Base-by-base conservation (phyloP, 1,284 basidiomycete genomes). In the Sphagnurus paluster region DNA sequence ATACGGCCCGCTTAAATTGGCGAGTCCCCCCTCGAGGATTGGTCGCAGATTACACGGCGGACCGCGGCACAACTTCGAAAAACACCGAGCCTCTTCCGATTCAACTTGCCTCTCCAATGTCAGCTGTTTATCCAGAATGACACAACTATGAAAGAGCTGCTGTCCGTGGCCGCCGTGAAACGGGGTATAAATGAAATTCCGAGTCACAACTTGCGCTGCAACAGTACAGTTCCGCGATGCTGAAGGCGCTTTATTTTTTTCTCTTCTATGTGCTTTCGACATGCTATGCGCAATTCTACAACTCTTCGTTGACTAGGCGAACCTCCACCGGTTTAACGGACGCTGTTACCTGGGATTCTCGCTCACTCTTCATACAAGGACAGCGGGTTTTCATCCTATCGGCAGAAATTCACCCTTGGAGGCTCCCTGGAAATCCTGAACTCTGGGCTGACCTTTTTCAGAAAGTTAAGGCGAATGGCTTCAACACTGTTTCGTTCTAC, bases 371-470 rank as follows among this genome's bases (percentile, higher is more conserved):
- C 48, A 70, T 80, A 34, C 59, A 69, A 6, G 76, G 73, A 4
- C 75, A 79, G 52, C 63, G 77, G 5, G 56, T 72, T 8, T 79
- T 79, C 60, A 67, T 80, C 35, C 64, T 76, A 11, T 74, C 73
- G 10, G 76, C 72, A 16, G 76, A 78, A 55, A 56, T 75, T 41
- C 75, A 76, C 50, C 74, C 75, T 4, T 76, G 74, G 74, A 62
- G 74, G 42, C 51, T 71, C 1, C 74, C 75, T 5, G 72, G 69
- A 4, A 68, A 75, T 49, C 73, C 73, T 3, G 61, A 77, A 39
- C 56, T 76, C 13, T 82, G 80, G 80, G 59, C 65, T 2, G 80
- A 82, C 55, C 67, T 82, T 35, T 71, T 82, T 40, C 72, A 82
- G 56, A 82, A 82, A 58, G 67, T 80, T 34, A 76, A 76, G 50